Evolutionary conservation across 2,329 filamentous ascomycete genomes (phyloP), one percentile per base, ranked within the genome.

Genomic region (Neoarthrinium moseri): DNA sequence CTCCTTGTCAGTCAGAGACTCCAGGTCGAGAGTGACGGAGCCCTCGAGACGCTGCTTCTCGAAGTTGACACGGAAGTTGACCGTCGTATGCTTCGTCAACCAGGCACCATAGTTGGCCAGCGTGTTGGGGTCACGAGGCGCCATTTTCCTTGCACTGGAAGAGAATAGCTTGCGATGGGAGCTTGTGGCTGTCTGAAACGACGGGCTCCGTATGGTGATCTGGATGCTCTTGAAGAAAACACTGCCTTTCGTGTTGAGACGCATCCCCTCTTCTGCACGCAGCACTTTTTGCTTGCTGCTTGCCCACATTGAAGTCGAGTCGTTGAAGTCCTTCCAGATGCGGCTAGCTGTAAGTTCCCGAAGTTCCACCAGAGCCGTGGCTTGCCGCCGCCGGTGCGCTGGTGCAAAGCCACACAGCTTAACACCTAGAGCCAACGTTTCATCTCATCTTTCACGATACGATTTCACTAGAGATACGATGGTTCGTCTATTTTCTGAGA

Each of bases 61-160:
- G 65, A 97, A 99, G 60, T 95, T 84, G 57, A 97, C 84, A 56
- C 83, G 82, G 60, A 96, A 82, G 65, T 87, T 83, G 47, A 89
- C 87, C 17, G 81, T 85, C 17, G 90, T 94, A 71, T 96, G 91
- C 63, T 79, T 84, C 15, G 89, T 96, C 50, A 81, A 76, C 84
- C 90, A 96, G 46, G 86, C 84, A 66, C 89, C 84, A 69, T 96
- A 96, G 73, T 97, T 97, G 63, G 89, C 87, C 48, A 94, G 72
- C 21, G 94, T 96, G 66, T 91, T 95, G 43, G 91, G 91, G 70
- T 97, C 92, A 60, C 89, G 81, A 41, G 75, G 57, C 23, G 64
- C 57, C 58, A 69, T 69, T 47, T 51, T 63, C n/a, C n/a, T n/a
- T n/a, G n/a, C n/a, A n/a, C n/a, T n/a, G n/a, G n/a, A n/a, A n/a